These are phyloP conservation scores for Ensete glaucum DNA, from an alignment of 176 grass and related monocot genomes.

Conservation along the genomic window DNA sequence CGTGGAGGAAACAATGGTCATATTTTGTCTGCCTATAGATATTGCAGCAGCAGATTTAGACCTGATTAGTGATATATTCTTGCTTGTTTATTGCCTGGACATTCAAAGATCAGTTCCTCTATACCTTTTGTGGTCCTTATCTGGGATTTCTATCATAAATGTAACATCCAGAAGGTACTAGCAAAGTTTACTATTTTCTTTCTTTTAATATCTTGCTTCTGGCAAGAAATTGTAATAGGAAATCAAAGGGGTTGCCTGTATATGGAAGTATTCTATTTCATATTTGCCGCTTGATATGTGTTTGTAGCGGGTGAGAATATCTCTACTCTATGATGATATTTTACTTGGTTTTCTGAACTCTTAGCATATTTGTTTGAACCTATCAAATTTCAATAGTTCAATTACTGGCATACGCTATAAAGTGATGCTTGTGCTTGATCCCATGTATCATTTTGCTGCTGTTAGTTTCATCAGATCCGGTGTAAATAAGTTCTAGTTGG, in stretches of 20 bases:
- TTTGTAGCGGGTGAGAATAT: background rate
- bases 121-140: background rate
- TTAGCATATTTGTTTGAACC: too few species aligned
- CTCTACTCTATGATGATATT: background rate
- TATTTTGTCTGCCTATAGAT: background rate
- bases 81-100: background rate
- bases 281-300: slow-evolving; percentile 1
- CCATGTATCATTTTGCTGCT: too few species aligned
- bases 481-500: too few species aligned
- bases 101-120: background rate
- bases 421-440: too few species aligned
- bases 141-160: background rate
- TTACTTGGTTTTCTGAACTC: background rate
- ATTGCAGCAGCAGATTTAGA: background rate
- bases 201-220: background rate
- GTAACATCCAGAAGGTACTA: background rate
- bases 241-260: background rate
- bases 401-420: too few species aligned
- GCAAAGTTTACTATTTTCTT: background rate
- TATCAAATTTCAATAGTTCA: too few species aligned
- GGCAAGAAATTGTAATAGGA: slow-evolving; percentile 11
- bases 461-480: too few species aligned
- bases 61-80: background rate
- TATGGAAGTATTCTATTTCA: background rate
- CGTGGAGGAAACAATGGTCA: background rate